Conservation (phyloP, 306 rosid species). For the Erythrophleum fordii region DNA sequence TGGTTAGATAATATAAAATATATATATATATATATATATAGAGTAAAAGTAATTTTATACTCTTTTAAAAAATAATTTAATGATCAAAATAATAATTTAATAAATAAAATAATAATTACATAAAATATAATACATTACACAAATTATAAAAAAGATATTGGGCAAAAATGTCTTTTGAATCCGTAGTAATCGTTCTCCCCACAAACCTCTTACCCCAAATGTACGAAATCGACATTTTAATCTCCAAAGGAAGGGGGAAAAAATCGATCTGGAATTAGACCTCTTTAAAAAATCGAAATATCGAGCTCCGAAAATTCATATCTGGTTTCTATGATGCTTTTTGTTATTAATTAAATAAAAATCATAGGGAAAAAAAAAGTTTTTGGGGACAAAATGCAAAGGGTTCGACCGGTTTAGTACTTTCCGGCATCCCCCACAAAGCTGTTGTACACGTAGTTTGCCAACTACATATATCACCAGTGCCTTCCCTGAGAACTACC, state of each 20-base stretch:
- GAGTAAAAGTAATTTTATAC: no score
- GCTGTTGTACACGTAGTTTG: slow-evolving; percentile 9
- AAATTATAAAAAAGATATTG: no score
- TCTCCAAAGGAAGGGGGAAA: background rate
- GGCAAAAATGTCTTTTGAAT: no score
- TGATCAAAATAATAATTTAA: no score
- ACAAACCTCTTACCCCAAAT: no score
- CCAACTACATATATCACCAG: slow-evolving; percentile 50
- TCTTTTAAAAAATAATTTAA: no score
- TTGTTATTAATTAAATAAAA: slow-evolving; percentile 22
- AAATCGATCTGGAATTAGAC: background rate
- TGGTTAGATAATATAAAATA: no score
- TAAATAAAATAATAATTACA: no score
- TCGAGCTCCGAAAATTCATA: background rate
- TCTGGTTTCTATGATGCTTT: background rate
- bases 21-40: no score
- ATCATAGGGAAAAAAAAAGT: background rate
- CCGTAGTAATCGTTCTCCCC: no score
- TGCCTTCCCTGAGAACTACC: slow-evolving; percentile 72
- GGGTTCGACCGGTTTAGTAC: background rate
- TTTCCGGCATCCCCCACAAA: slow-evolving; percentile 25
- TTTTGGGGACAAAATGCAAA: slow-evolving; percentile 16
- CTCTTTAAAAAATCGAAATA: background rate
- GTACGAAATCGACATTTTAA: background rate
- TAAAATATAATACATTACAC: no score